phyloP scores from a whole-genome alignment of 352 stramenopile genomes.

The Pythium vanterpoolii region DNA sequence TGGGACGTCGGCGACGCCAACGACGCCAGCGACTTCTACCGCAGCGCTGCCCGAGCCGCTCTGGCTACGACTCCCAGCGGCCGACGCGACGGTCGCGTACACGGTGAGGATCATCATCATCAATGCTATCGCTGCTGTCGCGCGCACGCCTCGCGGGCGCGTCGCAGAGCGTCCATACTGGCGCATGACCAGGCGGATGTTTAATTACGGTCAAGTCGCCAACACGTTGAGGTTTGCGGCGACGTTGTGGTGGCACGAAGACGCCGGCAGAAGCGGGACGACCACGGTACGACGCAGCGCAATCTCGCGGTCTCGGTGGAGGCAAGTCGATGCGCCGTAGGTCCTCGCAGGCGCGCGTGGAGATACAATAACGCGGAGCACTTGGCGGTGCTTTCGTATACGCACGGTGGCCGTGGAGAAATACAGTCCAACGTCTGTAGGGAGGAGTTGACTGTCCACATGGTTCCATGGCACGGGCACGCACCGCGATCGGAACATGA shows the following conservation, averaged over 20 bases:
- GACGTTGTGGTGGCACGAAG: neutral
- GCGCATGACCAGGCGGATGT: conserved; percentile 8
- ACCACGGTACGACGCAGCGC: neutral
- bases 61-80: neutral
- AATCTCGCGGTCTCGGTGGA: neutral
- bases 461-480: conserved; percentile 20
- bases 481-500: neutral
- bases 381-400: neutral
- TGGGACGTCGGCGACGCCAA: neutral
- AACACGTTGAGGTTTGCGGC: neutral
- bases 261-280: neutral
- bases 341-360: conserved; percentile 2
- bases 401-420: neutral
- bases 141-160: neutral
- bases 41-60: neutral
- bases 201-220: no score
- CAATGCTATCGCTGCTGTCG: neutral
- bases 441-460: conserved; percentile 1
- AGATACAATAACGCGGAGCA: neutral
- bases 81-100: neutral
- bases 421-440: neutral
- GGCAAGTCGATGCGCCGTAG: neutral
- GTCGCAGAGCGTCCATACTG: conserved; percentile 2
- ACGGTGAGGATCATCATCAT: neutral
- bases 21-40: no score